These are phyloP conservation scores for Speleostelium caveatum DNA, from an alignment of 78 protist species.

Conservation along the genomic window DNA sequence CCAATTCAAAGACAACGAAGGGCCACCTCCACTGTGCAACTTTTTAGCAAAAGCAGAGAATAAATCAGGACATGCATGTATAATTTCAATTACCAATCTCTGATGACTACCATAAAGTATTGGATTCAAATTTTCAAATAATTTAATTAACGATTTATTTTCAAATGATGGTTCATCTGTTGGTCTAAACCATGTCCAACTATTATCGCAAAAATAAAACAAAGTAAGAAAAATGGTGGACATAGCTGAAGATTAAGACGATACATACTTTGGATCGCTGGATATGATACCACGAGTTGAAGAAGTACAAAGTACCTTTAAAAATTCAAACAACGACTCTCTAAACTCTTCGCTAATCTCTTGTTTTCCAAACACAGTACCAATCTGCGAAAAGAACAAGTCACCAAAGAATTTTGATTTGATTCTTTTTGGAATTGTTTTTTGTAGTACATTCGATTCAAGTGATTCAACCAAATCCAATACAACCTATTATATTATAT, in stretches of 20 bases:
- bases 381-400: conserved; percentile 14
- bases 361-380: conserved; percentile 16
- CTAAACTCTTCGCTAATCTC: conserved; percentile 57
- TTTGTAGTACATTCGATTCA: conserved; percentile 6
- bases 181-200: conserved; percentile 58
- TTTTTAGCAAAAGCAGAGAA: conserved; percentile 15
- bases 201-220: neutral
- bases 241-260: neutral
- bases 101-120: conserved; percentile 38
- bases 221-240: neutral
- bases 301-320: conserved; percentile 6
- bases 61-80: conserved; percentile 62
- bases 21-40: too few relatives aligned
- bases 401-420: conserved; percentile 20
- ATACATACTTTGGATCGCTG: conserved; percentile 10
- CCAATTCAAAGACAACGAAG: conserved; percentile 44
- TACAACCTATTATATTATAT: conserved; percentile 1
- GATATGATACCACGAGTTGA: conserved; percentile 2
- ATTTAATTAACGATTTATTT: conserved; percentile 4
- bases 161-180: conserved; percentile 29
- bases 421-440: neutral
- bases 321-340: conserved; percentile 21
- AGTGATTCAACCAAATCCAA: conserved; percentile 58
- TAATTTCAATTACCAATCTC: conserved; percentile 23
- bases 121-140: conserved; percentile 31